Evolutionary conservation across 2,329 filamentous ascomycete species (phyloP).

Genomic region (Chrysosporium keratinophilum): DNA sequence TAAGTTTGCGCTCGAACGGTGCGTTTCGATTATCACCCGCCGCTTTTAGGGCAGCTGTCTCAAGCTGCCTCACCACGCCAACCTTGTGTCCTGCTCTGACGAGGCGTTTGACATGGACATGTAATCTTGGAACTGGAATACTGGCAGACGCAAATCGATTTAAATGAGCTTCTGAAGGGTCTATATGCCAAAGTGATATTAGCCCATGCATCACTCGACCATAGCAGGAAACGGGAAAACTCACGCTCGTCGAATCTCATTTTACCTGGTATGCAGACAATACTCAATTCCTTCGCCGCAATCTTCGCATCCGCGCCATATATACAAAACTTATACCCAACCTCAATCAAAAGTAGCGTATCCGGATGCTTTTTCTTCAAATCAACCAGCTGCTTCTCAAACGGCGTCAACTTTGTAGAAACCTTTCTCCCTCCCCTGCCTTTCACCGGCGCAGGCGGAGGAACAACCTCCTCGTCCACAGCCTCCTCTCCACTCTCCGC

Average conservation of each 20-base stretch:
- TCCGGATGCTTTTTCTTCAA: constrained; percentile 89
- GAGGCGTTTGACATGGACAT: constrained; percentile 87
- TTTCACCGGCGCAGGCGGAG: constrained; percentile 38
- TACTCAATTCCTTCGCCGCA: constrained; percentile 81
- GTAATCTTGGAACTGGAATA: constrained; percentile 81
- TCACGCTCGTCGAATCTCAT: constrained; percentile 81
- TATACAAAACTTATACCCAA: constrained; percentile 96
- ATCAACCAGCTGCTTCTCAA: constrained; percentile 86
- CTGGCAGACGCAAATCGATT: constrained; percentile 90
- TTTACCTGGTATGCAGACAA: constrained; percentile 94
- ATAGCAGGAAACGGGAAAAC: constrained; percentile 23
- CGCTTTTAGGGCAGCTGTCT: constrained; percentile 92
- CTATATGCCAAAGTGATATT: constrained; percentile 26
- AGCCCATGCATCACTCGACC: neutral
- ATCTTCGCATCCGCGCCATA: constrained; percentile 88
- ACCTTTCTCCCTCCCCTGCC: constrained; percentile 54
- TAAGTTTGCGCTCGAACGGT: constrained; percentile 84
- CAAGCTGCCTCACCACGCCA: constrained; percentile 84
- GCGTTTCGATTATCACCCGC: constrained; percentile 88
- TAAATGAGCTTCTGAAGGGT: constrained; percentile 82
- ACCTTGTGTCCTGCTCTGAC: constrained; percentile 92
- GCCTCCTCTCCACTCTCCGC: constrained; percentile 52
- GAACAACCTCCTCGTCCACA: constrained; percentile 41
- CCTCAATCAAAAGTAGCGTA: constrained; percentile 81
- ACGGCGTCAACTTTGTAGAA: constrained; percentile 77